Conservation (phyloP, 805 yeast species). For the Ogataea naganishii region DNA sequence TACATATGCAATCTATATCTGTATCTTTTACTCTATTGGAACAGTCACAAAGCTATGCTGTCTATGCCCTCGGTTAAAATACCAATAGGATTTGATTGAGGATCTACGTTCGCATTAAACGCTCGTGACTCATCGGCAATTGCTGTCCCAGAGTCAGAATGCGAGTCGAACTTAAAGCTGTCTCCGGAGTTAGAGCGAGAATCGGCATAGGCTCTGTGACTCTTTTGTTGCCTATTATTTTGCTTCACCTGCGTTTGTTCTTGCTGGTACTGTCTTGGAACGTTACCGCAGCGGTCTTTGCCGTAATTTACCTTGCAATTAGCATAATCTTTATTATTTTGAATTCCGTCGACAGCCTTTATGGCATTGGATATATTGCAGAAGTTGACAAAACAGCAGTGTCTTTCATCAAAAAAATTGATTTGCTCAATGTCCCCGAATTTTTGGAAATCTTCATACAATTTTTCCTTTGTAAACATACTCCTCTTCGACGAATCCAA, state of each 20-base stretch:
- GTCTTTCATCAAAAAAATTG: conserved; percentile 73
- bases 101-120: too few species aligned
- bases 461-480: conserved; percentile 29
- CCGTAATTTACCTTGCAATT: conserved; percentile 83
- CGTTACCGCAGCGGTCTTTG: conserved; percentile 90
- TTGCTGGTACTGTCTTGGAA: conserved; percentile 62
- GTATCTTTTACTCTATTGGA: too few species aligned
- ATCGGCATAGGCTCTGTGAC: too few species aligned
- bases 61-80: too few species aligned
- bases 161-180: too few species aligned
- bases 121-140: too few species aligned
- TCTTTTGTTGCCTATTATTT: neutral
- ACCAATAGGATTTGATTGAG: too few species aligned
- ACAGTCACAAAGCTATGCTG: too few species aligned
- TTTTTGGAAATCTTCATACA: conserved; percentile 65
- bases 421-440: conserved; percentile 96
- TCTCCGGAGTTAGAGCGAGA: too few species aligned
- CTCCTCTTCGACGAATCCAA: conserved; percentile 17
- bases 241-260: conserved; percentile 5
- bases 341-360: conserved; percentile 85
- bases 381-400: conserved; percentile 87
- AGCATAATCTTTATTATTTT: conserved; percentile 60
- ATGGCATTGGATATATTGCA: conserved; percentile 88
- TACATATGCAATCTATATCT: too few species aligned
- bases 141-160: too few species aligned